phyloP scores from a whole-genome alignment of 495 filamentous ascomycete species.

The Penicillium longicatenatum region DNA sequence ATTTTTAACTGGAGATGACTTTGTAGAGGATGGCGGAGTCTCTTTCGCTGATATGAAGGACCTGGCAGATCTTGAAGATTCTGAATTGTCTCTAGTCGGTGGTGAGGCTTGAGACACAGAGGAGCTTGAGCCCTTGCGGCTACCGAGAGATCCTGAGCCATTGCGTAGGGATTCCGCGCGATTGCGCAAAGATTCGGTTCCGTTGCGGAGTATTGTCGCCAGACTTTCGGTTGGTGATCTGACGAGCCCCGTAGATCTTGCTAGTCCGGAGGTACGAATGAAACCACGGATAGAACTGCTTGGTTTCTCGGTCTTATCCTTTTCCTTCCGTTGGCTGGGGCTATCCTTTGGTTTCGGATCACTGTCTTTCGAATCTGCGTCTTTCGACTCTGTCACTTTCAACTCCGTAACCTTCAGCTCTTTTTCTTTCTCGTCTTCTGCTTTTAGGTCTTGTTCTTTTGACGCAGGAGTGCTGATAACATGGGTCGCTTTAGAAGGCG shows the following conservation, averaged over 20 bases:
- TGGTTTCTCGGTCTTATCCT: background rate
- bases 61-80: conserved; percentile 25
- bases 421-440: background rate
- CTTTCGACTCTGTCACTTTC: no score
- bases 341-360: conserved; percentile 1
- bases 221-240: conserved; percentile 36
- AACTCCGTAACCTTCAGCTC: background rate
- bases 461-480: background rate
- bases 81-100: conserved; percentile 29
- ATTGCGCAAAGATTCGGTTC: conserved; percentile 27
- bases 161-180: conserved; percentile 26
- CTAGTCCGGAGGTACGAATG: conserved; percentile 46
- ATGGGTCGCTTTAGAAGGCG: conserved; percentile 6
- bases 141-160: conserved; percentile 18
- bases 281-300: conserved; percentile 39
- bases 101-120: conserved; percentile 15
- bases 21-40: conserved; percentile 10
- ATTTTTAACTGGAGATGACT: conserved; percentile 15
- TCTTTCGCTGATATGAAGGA: conserved; percentile 24
- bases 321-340: background rate
- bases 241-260: conserved; percentile 26
- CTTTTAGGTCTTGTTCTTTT: background rate
- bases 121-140: conserved; percentile 21
- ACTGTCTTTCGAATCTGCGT: conserved; percentile 4
- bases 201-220: conserved; percentile 26